Conservation (phyloP, 495 filamentous ascomycete species). For the Aspergillus campestris region DNA sequence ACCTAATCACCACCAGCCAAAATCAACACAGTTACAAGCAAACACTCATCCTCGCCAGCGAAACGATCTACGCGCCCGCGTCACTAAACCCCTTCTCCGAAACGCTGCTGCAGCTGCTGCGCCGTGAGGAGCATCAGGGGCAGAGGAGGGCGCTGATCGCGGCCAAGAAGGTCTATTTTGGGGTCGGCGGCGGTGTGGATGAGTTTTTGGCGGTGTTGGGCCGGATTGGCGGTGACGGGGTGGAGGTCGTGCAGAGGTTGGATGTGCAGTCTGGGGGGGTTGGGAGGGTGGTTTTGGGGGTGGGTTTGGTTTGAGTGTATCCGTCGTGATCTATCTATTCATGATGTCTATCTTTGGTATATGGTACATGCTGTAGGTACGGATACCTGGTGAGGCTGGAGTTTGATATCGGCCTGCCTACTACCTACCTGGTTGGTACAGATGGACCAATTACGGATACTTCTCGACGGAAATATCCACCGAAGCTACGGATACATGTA, state of each 20-base stretch:
- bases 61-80: conserved; percentile 88
- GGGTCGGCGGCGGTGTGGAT: conserved; percentile 87
- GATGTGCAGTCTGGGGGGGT: conserved; percentile 47
- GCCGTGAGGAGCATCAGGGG: conserved; percentile 25
- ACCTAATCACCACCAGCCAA: conserved; percentile 35
- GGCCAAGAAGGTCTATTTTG: conserved; percentile 93
- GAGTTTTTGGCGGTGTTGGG: conserved; percentile 66
- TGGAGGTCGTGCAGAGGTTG: conserved; percentile 53
- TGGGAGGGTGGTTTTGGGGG: conserved; percentile 38
- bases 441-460: too few species aligned
- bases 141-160: conserved; percentile 64
- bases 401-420: too few species aligned
- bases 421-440: too few species aligned
- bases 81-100: conserved; percentile 66
- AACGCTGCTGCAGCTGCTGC: conserved; percentile 57
- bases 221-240: conserved; percentile 44
- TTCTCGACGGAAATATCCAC: too few species aligned
- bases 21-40: conserved; percentile 1
- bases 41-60: conserved; percentile 68
- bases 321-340: too few species aligned
- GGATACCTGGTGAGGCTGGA: neutral
- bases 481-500: too few species aligned
- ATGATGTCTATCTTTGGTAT: too few species aligned
- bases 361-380: neutral
- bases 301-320: conserved; percentile 12